Percentiles rank a stretch among this genome's conserved stretches.
phyloP scores from a whole-genome alignment of 371 early-diverging fungal genomes.

The Blakeslea trispora region DNA sequence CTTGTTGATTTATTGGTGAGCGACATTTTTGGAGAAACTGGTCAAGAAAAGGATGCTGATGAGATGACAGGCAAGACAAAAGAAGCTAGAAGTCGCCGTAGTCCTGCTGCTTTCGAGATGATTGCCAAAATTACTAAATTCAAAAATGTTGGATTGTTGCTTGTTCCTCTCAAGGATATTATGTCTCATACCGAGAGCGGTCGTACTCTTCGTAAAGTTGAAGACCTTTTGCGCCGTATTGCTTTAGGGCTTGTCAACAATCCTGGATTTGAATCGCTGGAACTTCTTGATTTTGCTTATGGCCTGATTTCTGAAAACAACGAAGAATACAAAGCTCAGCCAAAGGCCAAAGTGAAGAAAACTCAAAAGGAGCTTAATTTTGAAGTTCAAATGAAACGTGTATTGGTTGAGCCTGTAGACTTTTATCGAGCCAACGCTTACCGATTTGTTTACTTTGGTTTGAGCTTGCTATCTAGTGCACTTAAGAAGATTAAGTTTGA shows the following conservation, averaged over 20 bases:
- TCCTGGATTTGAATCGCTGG: slow-evolving; percentile 62
- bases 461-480: slow-evolving; percentile 71
- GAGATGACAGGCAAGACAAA: slow-evolving; percentile 87
- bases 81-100: slow-evolving; percentile 83
- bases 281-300: slow-evolving; percentile 79
- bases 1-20: slow-evolving; percentile 74
- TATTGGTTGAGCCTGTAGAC: slow-evolving; percentile 51
- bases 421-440: slow-evolving; percentile 81
- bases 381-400: slow-evolving; percentile 73
- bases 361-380: slow-evolving; percentile 64
- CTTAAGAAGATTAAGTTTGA: slow-evolving; percentile 72
- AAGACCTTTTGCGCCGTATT: slow-evolving; percentile 76
- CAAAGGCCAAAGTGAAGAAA: slow-evolving; percentile 48
- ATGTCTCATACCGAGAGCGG: slow-evolving; percentile 79
- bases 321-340: slow-evolving; percentile 53
- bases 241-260: slow-evolving; percentile 81
- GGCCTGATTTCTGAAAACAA: slow-evolving; percentile 83
- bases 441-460: slow-evolving; percentile 91
- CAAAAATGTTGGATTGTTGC: slow-evolving; percentile 62
- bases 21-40: slow-evolving; percentile 91
- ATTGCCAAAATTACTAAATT: slow-evolving; percentile 69
- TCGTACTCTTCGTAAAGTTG: slow-evolving; percentile 75
- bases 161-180: slow-evolving; percentile 87
- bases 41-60: slow-evolving; percentile 87
- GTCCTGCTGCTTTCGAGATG: slow-evolving; percentile 83